These are phyloP conservation scores for Paulownia fortunei DNA, from an alignment of 257 asterid genomes.

Conservation along the genomic window DNA sequence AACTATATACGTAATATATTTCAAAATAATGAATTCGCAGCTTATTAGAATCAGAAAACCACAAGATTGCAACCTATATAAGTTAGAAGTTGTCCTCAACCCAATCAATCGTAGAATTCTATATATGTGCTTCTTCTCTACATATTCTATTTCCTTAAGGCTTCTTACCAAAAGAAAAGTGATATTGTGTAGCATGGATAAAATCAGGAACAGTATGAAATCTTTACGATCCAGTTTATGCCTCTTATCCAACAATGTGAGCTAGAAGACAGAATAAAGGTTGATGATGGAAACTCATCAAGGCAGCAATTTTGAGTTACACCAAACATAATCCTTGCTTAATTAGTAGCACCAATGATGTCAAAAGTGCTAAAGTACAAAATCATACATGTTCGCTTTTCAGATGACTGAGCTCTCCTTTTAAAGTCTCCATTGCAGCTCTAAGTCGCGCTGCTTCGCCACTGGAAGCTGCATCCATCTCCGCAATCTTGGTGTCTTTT, in stretches of 20 bases:
- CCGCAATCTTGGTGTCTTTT: conserved; percentile 90
- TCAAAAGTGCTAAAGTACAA: neutral
- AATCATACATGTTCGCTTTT: conserved; percentile 71
- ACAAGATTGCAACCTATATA: neutral
- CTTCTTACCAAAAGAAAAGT: neutral
- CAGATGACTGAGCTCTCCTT: conserved; percentile 82
- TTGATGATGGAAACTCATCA: neutral
- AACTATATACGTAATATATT: neutral
- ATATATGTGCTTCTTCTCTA: neutral
- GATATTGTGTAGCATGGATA: neutral
- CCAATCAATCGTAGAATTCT: neutral
- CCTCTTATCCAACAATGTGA: conserved; percentile 9
- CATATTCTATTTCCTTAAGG: neutral
- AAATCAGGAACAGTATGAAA: neutral
- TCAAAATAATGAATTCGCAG: no score
- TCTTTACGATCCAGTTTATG: neutral
- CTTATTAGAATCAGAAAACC: neutral
- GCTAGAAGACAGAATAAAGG: conserved; percentile 3
- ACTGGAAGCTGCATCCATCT: conserved; percentile 98
- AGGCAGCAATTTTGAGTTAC: neutral
- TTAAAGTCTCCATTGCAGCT: conserved; percentile 86
- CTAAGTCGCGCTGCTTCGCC: conserved; percentile 94
- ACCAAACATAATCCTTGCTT: conserved; percentile 2
- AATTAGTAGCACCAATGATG: conserved; percentile 11
- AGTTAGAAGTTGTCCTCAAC: neutral